Percentiles rank a stretch among this genome's conserved stretches.
phyloP scores from a whole-genome alignment of 148 eudicot genomes.

The Oxyria digyna region DNA sequence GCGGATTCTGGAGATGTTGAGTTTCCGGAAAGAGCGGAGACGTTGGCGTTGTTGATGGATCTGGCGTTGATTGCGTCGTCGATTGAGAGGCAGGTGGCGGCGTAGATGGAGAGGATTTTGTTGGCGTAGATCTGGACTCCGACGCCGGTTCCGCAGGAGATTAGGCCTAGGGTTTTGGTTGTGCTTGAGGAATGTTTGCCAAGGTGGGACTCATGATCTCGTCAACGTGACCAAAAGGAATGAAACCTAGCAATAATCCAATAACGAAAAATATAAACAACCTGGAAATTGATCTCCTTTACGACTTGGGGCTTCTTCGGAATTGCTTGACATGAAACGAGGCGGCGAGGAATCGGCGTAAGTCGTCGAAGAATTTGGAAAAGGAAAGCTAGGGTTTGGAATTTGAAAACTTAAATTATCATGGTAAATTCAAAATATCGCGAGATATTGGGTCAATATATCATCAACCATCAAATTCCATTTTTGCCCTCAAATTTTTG shows the following conservation, averaged over 20 bases:
- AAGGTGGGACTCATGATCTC: slow-evolving; percentile 33
- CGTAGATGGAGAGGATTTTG: slow-evolving; percentile 64
- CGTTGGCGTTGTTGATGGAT: slow-evolving; percentile 77
- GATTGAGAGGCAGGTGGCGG: slow-evolving; percentile 47
- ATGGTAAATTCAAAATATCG: too few relatives aligned
- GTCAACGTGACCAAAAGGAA: slow-evolving; percentile 40
- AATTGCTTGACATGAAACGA: slow-evolving; percentile 14
- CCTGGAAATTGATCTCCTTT: slow-evolving; percentile 47
- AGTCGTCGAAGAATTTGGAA: slow-evolving; percentile 12
- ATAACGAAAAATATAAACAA: slow-evolving; percentile 41
- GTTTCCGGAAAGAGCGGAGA: slow-evolving; percentile 66
- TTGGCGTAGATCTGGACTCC: slow-evolving; percentile 85
- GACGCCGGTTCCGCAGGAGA: slow-evolving; percentile 70
- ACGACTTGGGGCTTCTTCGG: slow-evolving; percentile 17
- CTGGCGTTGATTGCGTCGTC: slow-evolving; percentile 59
- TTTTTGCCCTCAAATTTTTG: too few relatives aligned
- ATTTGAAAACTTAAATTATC: too few relatives aligned
- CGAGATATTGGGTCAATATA: too few relatives aligned
- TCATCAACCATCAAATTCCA: too few relatives aligned
- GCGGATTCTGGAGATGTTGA: slow-evolving; percentile 44
- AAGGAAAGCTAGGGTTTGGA: slow-evolving; percentile 12
- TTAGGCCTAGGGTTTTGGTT: slow-evolving; percentile 41
- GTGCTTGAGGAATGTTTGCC: slow-evolving; percentile 10
- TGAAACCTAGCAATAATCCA: slow-evolving; percentile 66
- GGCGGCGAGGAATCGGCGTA: slow-evolving; percentile 24